These are phyloP conservation scores for Aegilops longissima DNA, from an alignment of 176 grass and related monocot species.

Conservation along the genomic window DNA sequence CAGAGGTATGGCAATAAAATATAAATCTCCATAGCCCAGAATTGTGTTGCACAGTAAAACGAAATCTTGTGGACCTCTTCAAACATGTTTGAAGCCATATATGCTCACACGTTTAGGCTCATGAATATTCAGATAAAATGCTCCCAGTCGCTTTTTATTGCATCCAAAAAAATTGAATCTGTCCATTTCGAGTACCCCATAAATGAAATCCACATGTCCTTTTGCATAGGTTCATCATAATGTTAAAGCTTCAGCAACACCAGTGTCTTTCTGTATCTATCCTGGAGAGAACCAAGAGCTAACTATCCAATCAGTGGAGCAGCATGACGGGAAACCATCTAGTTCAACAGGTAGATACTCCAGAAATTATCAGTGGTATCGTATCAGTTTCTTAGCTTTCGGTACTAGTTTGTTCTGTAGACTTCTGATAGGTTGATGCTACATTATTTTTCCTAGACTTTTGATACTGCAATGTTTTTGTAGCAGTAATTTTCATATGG, in stretches of 20 bases:
- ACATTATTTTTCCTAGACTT: not conserved
- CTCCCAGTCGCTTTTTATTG: not conserved
- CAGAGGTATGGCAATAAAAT: conserved; percentile 4
- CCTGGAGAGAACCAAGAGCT: conserved; percentile 41
- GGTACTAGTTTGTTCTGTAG: not conserved
- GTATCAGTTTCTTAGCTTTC: not conserved
- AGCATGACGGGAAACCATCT: not conserved
- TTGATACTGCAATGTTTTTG: not conserved
- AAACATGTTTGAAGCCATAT: not conserved
- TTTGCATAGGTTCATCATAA: conserved; percentile 17
- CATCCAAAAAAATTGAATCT: not conserved
- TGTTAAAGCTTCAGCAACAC: conserved; percentile 18
- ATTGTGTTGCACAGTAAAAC: not conserved
- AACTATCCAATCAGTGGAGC: conserved; percentile 32
- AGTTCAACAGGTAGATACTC: conserved; percentile 6
- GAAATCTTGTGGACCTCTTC: not conserved
- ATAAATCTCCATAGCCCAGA: not conserved
- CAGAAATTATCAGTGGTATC: conserved; percentile 16
- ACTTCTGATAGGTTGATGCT: not conserved
- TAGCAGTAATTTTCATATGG: not conserved
- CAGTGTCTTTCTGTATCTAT: conserved; percentile 32
- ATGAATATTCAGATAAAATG: not conserved
- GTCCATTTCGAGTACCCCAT: conserved; percentile 3
- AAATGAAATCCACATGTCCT: not conserved
- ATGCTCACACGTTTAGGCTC: not conserved